Conservation (phyloP, 306 rosid genomes). For the Begonia masoniana region DNA sequence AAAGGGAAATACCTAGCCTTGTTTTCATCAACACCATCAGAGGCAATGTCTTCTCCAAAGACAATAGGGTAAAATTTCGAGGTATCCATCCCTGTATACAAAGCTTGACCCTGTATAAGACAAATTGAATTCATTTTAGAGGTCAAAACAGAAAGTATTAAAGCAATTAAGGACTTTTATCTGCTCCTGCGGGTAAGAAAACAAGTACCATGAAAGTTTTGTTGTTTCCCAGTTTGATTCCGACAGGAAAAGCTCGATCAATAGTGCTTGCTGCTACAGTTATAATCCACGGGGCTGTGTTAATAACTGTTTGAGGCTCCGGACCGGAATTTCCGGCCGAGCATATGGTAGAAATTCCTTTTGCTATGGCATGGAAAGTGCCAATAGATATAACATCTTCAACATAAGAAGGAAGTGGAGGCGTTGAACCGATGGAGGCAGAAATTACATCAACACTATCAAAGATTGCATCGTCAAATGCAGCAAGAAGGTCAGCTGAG, state of each 20-base stretch:
- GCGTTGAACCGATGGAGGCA: slow-evolving; percentile 35
- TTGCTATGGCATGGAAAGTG: slow-evolving; percentile 43
- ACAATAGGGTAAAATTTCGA: slow-evolving; percentile 40
- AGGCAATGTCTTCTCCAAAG: slow-evolving; percentile 39
- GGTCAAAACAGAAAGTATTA: too few relatives aligned
- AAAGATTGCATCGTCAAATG: slow-evolving; percentile 48
- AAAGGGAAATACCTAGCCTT: slow-evolving; percentile 28
- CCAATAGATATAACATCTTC: slow-evolving; percentile 46
- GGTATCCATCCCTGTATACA: slow-evolving; percentile 28
- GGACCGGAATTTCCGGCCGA: slow-evolving; percentile 60
- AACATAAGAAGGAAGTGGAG: slow-evolving; percentile 39
- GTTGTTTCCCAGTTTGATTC: slow-evolving; percentile 40
- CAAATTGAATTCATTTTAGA: too few relatives aligned
- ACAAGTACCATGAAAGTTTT: slow-evolving; percentile 38
- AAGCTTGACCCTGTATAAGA: slow-evolving; percentile 43
- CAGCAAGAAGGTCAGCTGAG: slow-evolving; percentile 51
- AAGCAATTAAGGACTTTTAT: too few relatives aligned
- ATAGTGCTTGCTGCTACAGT: slow-evolving; percentile 51
- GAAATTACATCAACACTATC: slow-evolving; percentile 50
- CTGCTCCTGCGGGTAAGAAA: background rate
- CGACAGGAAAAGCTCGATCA: slow-evolving; percentile 40
- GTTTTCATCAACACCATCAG: slow-evolving; percentile 17
- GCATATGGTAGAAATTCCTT: slow-evolving; percentile 39
- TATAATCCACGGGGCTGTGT: slow-evolving; percentile 48
- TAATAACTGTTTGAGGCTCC: slow-evolving; percentile 44